Evolutionary conservation across 495 filamentous ascomycete species (phyloP), one percentile per base, ranked within the genome.

Genomic region (Parmelia sp.): DNA sequence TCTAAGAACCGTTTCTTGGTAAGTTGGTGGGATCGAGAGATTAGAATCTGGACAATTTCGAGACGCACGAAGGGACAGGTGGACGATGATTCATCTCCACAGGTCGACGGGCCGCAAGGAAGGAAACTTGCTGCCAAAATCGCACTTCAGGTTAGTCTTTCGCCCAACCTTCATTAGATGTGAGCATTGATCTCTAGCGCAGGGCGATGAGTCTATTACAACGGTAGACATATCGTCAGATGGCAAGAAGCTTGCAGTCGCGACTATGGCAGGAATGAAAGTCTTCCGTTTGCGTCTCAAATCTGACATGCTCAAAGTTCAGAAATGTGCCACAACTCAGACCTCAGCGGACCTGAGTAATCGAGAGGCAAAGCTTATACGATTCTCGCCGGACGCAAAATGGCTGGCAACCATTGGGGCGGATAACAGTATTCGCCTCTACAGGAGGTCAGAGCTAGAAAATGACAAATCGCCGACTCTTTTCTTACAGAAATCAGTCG

Each of bases 1-100:
- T 81, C 86, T 4, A 84, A 81, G 25, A 83, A 83, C 37, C 82
- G 93, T 42, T 73, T 96, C 23, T 76, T 98, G 15, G 84, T 93
- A 76, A 91, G 90, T 70, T 97, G 91, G 88, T 99, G 94, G 94
- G 89, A 93, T 60, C 82, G 87, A 66, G 90, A 96, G 69, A 77
- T 97, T 31, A 85, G 85, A 64, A 84, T 99, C 65, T 99, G 92
- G 92, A 84, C 15, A 23, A 63, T 71, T 29, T n/a, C 53, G 25
- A 65, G 12, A 51, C 40, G 25, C 37, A 17, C 35, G 12, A 37
- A 63, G 25, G 45, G n/a, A 25, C 33, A 31, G 12, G 27, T 45
- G 8, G 42, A 12, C 9, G 6, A 36, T 23, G n/a, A 42, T 4
- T 21, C 19, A 14, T 40, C 40, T 51, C 12, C 25, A 10, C 25